Evolutionary conservation across 1,139 yeast species (phyloP).

Genomic region (Saccharomycopsis hybrid): DNA sequence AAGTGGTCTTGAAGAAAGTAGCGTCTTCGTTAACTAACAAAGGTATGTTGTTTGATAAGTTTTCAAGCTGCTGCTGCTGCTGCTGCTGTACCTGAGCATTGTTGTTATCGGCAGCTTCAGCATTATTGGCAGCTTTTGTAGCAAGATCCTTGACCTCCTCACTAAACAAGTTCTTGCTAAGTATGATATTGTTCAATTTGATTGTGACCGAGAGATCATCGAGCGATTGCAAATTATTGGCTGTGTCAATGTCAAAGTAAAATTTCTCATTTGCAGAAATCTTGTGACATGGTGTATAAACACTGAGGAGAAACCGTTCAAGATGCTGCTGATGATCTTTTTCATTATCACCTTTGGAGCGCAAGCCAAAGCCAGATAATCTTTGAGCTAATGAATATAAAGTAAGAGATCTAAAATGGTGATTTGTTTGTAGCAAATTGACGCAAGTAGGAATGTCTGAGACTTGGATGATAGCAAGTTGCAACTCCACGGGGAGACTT

Average conservation of each 20-base stretch:
- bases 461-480: neutral
- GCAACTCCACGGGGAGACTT: conserved; percentile 5
- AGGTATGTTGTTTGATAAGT: neutral
- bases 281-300: conserved; percentile 12
- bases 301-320: conserved; percentile 3
- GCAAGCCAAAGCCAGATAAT: neutral
- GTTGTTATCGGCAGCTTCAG: neutral
- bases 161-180: conserved; percentile 10
- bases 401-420: conserved; percentile 1
- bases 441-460: conserved; percentile 4
- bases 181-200: conserved; percentile 4
- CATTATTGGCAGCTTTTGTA: neutral
- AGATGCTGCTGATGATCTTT: neutral
- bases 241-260: conserved; percentile 5
- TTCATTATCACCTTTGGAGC: neutral
- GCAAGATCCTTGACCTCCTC: conserved; percentile 1
- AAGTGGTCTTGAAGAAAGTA: conserved; percentile 2
- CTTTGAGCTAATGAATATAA: neutral
- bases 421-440: neutral
- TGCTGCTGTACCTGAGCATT: neutral
- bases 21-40: conserved; percentile 11
- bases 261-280: conserved; percentile 10
- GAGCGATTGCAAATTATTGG: neutral
- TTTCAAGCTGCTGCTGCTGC: neutral
- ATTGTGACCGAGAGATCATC: neutral